A percentile compares a stretch with the other conserved stretches of the same genome.
Evolutionary conservation across 2,329 filamentous ascomycete genomes (phyloP).

Genomic region (Aspergillus glaucus): DNA sequence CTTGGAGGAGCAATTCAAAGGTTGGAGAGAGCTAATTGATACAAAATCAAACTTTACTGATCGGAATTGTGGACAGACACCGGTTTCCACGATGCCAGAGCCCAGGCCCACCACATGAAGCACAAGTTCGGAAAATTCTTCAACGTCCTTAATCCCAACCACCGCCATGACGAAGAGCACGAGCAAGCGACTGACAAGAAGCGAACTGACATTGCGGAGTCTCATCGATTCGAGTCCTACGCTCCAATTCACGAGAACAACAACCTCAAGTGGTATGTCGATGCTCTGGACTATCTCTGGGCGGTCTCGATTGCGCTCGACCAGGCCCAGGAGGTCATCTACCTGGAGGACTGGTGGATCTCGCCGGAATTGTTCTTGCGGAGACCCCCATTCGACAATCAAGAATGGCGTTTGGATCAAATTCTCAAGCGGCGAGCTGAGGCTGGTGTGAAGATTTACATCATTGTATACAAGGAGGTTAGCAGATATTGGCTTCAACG

Average conservation of each 20-base stretch:
- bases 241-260: slow-evolving; percentile 83
- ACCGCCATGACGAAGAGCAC: slow-evolving; percentile 90
- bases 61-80: slow-evolving; percentile 20
- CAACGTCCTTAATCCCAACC: slow-evolving; percentile 73
- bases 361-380: slow-evolving; percentile 82
- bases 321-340: slow-evolving; percentile 83
- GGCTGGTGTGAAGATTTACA: slow-evolving; percentile 86
- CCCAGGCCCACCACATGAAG: slow-evolving; percentile 54
- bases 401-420: slow-evolving; percentile 81
- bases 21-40: slow-evolving; percentile 6
- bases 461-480: slow-evolving; percentile 85
- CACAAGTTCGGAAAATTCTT: slow-evolving; percentile 59
- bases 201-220: slow-evolving; percentile 62
- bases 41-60: background rate
- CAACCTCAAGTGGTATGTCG: slow-evolving; percentile 93
- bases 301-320: slow-evolving; percentile 88
- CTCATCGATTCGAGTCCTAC: slow-evolving; percentile 81
- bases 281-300: slow-evolving; percentile 93
- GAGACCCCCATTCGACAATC: slow-evolving; percentile 72
- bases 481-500: background rate
- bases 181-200: slow-evolving; percentile 79
- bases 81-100: slow-evolving; percentile 37
- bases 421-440: slow-evolving; percentile 83
- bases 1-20: slow-evolving; percentile 22
- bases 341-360: slow-evolving; percentile 96